Base-by-base conservation (phyloP, 768 basidiomycete species). In the Dioszegia hungarica region DNA sequence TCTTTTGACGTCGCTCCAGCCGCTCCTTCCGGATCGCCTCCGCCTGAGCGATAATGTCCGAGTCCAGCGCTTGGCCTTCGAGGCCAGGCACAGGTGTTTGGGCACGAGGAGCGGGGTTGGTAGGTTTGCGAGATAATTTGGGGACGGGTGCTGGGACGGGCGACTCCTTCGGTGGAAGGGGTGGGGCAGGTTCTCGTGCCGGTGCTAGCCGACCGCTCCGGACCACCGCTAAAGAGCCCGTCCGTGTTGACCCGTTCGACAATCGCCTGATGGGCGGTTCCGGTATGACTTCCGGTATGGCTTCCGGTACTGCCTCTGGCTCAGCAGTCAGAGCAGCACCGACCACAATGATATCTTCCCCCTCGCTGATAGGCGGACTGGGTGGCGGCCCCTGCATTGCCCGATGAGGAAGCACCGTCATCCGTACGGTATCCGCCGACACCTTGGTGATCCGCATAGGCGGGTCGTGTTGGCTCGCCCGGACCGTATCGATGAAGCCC, bases 1-100 rank as follows among this genome's bases (percentile, higher is more conserved):
- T 75, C 55, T 72, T 70, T 54, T 81, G 85, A 15, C 88, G 80
- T 74, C 90, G 89, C 40, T 82, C 81, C 74, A 81, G 76, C 39
- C 91, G 80, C 77, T 94, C 89, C 45, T 86, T 77, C 48, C 92
- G 79, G 51, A 95, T 90, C 61, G 85, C 84, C 63, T 94, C 91
- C 0, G 89, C 90, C 63, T 92, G 88, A n/a, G 85, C 80, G 67
- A 91, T 83, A 40, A 95, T 95, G 68, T 91, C 89, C 28, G 83
- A 80, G 39, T 86, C 86, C 0, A 90, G 53, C 5, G 68, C 67
- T 1, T 73, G 59, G 27, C 70, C 66, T 29, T 76, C 68, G 6
- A 75, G 37, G 1, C 73, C 75, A 0, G 75, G 74, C 2, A 75
- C 65, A 27, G 50, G 43, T 3, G 71, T 70, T 41, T 51, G 54